Base-by-base conservation (phyloP, 2,329 filamentous ascomycete species). In the Rhinocladiella mackenziei region DNA sequence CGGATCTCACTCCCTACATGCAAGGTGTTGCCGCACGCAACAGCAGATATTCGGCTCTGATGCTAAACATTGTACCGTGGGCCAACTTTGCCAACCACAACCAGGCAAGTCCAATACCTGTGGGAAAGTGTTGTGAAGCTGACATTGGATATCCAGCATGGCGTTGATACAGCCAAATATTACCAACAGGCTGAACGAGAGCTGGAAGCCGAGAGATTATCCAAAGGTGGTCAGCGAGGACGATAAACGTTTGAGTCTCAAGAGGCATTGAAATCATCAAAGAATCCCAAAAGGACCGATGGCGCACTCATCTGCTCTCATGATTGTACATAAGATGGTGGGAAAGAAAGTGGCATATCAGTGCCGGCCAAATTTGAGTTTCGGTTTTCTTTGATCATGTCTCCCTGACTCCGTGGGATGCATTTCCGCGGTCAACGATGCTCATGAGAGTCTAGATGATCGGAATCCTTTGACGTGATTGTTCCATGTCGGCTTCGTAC, bases 61-160 rank as follows among this genome's bases (percentile, higher is more conserved):
- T 91, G 67, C 72, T 86, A 55, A 84, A 89, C 62, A 80, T 91
- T 42, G 72, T 98, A 44, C 89, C 91, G 28, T 97, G 89, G 92
- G 91, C 95, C 72, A 98, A 98, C 75, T 85, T 98, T 70, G 91
- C 95, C 62, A 97, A 98, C 70, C 92, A 98, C 70, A 83, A 80
- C 64, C 78, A 81, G 65, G 75, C 77, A 60, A 57, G 67, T 58
- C n/a, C 36, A 13, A 10, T 13, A 3, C 31, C 23, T 33, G 19
- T 43, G 28, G 7, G 13, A n/a, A 20, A 18, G 36, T n/a, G 31
- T 22, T 15, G 20, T 31, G 32, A 37, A 48, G 29, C 33, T 40
- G 23, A 41, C 44, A 40, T 32, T 47, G 60, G 44, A 58, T 46
- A 40, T 26, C 26, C 48, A 94, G 78, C 92, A 98, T 66, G 92